Evolutionary conservation across 345 rosid species (phyloP), one percentile per base, ranked within the genome.

Genomic region (Eucalyptus sideroxylon): DNA sequence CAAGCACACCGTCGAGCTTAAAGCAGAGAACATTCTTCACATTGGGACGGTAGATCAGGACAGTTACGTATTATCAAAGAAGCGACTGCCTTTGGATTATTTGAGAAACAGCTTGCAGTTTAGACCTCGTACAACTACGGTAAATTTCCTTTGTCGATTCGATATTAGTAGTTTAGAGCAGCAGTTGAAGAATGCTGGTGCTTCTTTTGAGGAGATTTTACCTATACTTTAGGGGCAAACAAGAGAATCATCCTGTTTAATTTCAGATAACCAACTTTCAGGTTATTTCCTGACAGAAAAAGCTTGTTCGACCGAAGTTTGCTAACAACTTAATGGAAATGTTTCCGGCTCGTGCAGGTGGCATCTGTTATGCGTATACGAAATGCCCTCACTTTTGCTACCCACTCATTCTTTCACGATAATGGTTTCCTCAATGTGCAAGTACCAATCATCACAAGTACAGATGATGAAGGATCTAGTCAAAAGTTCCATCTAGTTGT

Each of bases 111-210:
- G 34, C 89, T 69, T 97, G 80, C 99, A 98, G 91, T 95, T 98
- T 93, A 94, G 98, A 59, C 96, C 98, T 12, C 96, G 99, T 34
- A 96, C 99, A 50, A 95, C 98, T 47, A 97, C 97, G 86, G 99
- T 97, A 92, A 88, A 83, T 50, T 16, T 26, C 16, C 83, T 50
- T 51, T 44, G 34, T 26, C 8, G 15, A 37, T 87, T 11, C 5
- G 5, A 15, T 89, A 23, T 17, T 47, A 37, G 72, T 14, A 42
- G 27, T 77, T 37, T 69, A 53, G 21, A 89, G 62, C 80, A 23
- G 86, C 30, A 86, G 50, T 45, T 45, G 27, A 9, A n/a, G 34
- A 16, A 72, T 37, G 72, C 45, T 19, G 82, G 45, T 37, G 45
- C 45, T 72, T 19, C 45, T 72, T 72, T 37, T 37, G 82, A 72